These are phyloP conservation scores for Epichloe scottii DNA, from an alignment of 2,329 filamentous ascomycete species.

Conservation along the genomic window DNA sequence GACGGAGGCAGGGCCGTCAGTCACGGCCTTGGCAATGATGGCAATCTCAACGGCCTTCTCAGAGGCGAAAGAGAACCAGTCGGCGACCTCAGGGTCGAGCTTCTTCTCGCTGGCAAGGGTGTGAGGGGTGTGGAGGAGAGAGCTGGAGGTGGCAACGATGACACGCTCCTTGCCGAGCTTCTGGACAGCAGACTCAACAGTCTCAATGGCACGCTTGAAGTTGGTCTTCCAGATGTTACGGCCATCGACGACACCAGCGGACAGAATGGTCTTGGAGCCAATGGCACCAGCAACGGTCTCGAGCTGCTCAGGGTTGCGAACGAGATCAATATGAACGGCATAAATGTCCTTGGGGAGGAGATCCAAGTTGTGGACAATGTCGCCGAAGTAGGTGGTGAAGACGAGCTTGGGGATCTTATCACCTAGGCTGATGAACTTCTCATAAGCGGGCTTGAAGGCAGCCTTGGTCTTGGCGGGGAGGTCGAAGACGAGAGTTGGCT, in stretches of 20 bases:
- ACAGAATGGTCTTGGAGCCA: constrained; percentile 80
- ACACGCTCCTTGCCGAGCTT: constrained; percentile 95
- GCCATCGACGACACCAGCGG: constrained; percentile 92
- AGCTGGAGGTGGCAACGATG: constrained; percentile 92
- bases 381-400: constrained; percentile 96
- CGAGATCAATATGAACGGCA: constrained; percentile 87
- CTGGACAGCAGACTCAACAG: constrained; percentile 78
- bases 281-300: constrained; percentile 72
- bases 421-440: constrained; percentile 69
- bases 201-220: constrained; percentile 89
- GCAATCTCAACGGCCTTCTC: constrained; percentile 91
- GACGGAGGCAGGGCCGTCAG: constrained; percentile 78
- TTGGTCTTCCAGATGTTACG: constrained; percentile 99
- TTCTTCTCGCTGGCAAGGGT: constrained; percentile 98
- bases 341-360: constrained; percentile 68
- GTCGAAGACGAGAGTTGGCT: constrained; percentile 94
- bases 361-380: constrained; percentile 98
- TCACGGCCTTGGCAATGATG: constrained; percentile 93
- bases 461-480: constrained; percentile 81
- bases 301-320: constrained; percentile 97
- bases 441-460: constrained; percentile 95
- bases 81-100: constrained; percentile 79
- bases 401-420: constrained; percentile 76
- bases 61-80: constrained; percentile 97
- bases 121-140: constrained; percentile 96